Evolutionary conservation across 805 yeast genomes (phyloP).

Genomic region (Metschnikowia cubensis): DNA sequence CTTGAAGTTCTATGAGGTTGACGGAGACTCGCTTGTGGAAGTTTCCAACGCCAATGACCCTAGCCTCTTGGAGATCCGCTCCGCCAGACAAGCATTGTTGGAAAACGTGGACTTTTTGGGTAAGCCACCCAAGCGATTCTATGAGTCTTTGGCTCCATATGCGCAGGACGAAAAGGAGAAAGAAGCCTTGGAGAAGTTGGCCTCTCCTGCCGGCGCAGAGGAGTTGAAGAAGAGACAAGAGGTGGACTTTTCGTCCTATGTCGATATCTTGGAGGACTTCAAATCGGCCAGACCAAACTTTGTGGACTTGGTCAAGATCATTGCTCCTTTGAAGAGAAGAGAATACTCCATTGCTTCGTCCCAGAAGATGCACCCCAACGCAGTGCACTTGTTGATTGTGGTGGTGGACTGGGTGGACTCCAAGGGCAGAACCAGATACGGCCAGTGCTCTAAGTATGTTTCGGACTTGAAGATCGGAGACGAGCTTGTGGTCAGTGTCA

Average conservation of each 20-base stretch:
- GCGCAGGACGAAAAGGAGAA: conserved; percentile 70
- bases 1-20: conserved; percentile 65
- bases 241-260: conserved; percentile 74
- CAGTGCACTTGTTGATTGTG: conserved; percentile 85
- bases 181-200: conserved; percentile 56
- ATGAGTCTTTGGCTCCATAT: conserved; percentile 71
- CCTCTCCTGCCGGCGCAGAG: conserved; percentile 77
- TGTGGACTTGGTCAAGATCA: conserved; percentile 62
- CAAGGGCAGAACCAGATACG: conserved; percentile 79
- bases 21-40: conserved; percentile 64
- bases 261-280: conserved; percentile 77
- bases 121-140: conserved; percentile 92
- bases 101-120: conserved; percentile 89
- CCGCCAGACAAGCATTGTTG: conserved; percentile 73
- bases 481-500: conserved; percentile 88
- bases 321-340: conserved; percentile 90
- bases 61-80: conserved; percentile 61
- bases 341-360: conserved; percentile 98
- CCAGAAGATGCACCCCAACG: conserved; percentile 86
- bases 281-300: conserved; percentile 76
- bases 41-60: conserved; percentile 66
- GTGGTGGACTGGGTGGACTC: conserved; percentile 95
- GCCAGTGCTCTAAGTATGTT: conserved; percentile 90
- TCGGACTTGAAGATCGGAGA: conserved; percentile 76
- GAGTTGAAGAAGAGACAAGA: conserved; percentile 83